phyloP scores from a whole-genome alignment of 768 basidiomycete species.

The Trametes coccinea region DNA sequence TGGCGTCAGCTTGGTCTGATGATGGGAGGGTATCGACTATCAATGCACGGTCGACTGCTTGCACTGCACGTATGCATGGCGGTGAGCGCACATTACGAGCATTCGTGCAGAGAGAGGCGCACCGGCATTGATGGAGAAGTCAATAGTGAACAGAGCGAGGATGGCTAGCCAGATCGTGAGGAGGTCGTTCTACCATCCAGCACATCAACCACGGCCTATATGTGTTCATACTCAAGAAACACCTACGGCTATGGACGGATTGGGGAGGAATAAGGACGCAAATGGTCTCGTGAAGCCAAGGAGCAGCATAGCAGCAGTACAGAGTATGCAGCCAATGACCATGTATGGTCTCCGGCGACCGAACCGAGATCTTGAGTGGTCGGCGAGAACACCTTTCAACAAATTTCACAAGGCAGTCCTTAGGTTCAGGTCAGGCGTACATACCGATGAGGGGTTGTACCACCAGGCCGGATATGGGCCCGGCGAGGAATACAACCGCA shows the following conservation, averaged over 20 bases:
- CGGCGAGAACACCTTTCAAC: constrained; percentile 62
- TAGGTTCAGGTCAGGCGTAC: neutral
- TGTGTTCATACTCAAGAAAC: neutral
- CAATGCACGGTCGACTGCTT: constrained; percentile 88
- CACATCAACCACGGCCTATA: neutral
- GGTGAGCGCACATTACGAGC: constrained; percentile 33
- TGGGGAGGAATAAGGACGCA: constrained; percentile 47
- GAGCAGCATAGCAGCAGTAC: constrained; percentile 71
- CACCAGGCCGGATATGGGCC: constrained; percentile 85
- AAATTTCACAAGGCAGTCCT: neutral
- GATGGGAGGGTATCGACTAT: constrained; percentile 84
- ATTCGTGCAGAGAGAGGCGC: constrained; percentile 27
- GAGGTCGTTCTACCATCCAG: constrained; percentile 49
- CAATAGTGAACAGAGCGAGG: constrained; percentile 63
- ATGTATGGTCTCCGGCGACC: constrained; percentile 90
- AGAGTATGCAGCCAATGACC: constrained; percentile 64
- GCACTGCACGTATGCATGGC: constrained; percentile 47
- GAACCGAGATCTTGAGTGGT: constrained; percentile 79
- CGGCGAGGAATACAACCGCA: constrained; percentile 91
- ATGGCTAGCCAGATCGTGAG: constrained; percentile 81
- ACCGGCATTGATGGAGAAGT: constrained; percentile 65
- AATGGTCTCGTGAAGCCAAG: constrained; percentile 80
- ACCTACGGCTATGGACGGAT: constrained; percentile 38
- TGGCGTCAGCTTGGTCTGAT: constrained; percentile 75
- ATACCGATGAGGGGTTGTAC: constrained; percentile 88